These are phyloP conservation scores for Clavaria fumosa DNA, from an alignment of 768 basidiomycete species.

Conservation along the genomic window DNA sequence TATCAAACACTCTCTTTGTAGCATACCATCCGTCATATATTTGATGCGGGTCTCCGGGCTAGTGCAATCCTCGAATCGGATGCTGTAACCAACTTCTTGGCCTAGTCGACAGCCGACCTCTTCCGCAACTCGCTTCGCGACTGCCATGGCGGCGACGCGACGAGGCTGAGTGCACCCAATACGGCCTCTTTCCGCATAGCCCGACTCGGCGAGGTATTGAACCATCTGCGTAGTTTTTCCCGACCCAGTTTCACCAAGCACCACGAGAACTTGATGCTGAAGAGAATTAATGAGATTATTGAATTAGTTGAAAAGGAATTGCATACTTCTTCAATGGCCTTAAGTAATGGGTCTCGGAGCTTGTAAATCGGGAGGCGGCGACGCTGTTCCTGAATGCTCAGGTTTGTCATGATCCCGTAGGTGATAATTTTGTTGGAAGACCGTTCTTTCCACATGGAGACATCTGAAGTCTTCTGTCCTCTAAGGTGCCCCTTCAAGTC, in stretches of 20 bases:
- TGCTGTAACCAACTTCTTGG: conserved; percentile 95
- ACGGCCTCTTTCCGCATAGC: conserved; percentile 77
- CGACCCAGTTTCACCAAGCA: conserved; percentile 96
- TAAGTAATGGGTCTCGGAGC: conserved; percentile 74
- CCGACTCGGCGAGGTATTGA: conserved; percentile 92
- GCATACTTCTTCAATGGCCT: conserved; percentile 80
- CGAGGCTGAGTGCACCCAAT: conserved; percentile 98
- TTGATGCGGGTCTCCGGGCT: conserved; percentile 98
- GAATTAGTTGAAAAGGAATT: conserved; percentile 4
- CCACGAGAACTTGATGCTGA: conserved; percentile 93
- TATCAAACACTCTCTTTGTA: conserved; percentile 91
- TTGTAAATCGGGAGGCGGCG: conserved; percentile 90
- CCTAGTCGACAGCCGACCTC: conserved; percentile 97
- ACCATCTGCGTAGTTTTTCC: conserved; percentile 99
- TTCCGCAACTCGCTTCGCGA: conserved; percentile 95
- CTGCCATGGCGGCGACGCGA: conserved; percentile 98
- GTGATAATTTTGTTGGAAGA: conserved; percentile 93
- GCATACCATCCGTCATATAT: conserved; percentile 99
- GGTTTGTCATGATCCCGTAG: conserved; percentile 79
- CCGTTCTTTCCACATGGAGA: conserved; percentile 82
- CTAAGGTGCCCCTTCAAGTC: conserved; percentile 72
- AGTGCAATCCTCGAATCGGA: conserved; percentile 99
- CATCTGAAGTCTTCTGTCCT: conserved; percentile 70
- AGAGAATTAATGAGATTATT: conserved; percentile 11
- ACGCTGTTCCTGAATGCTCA: conserved; percentile 90